A percentile compares a stretch with the other conserved stretches of the same genome.
phyloP scores from a whole-genome alignment of 2,329 filamentous ascomycete genomes.

The Orbilia oligospora region DNA sequence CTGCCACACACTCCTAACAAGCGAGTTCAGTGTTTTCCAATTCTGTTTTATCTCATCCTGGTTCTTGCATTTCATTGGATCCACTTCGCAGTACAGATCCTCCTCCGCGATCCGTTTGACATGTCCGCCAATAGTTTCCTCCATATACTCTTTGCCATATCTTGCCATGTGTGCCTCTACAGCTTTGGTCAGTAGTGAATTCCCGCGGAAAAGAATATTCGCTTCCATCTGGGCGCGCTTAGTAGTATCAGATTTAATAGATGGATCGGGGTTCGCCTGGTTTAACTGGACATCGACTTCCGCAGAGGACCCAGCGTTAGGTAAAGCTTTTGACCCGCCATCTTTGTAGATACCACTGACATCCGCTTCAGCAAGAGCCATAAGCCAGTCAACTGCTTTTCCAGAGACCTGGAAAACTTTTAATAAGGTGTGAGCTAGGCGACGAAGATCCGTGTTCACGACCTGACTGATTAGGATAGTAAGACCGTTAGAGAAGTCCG shows the following conservation, averaged over 20 bases:
- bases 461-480: constrained; percentile 87
- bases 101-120: constrained; percentile 89
- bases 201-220: constrained; percentile 94
- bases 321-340: constrained; percentile 73
- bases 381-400: constrained; percentile 87
- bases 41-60: constrained; percentile 75
- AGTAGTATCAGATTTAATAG: constrained; percentile 77
- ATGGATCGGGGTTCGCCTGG: constrained; percentile 75
- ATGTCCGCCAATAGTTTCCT: constrained; percentile 87
- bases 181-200: constrained; percentile 91
- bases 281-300: constrained; percentile 69
- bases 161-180: constrained; percentile 96
- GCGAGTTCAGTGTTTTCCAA: constrained; percentile 75
- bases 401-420: constrained; percentile 97
- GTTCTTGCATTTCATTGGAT: constrained; percentile 81
- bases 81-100: constrained; percentile 94
- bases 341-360: constrained; percentile 94
- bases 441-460: constrained; percentile 81
- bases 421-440: constrained; percentile 86
- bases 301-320: constrained; percentile 13
- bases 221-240: constrained; percentile 87
- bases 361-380: constrained; percentile 93
- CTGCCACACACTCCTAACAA: constrained; percentile 74
- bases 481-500: constrained; percentile 85
- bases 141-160: constrained; percentile 90